Percentiles rank a stretch among this genome's conserved stretches.
phyloP scores from a whole-genome alignment of 495 filamentous ascomycete genomes.

The Tuber indicum region DNA sequence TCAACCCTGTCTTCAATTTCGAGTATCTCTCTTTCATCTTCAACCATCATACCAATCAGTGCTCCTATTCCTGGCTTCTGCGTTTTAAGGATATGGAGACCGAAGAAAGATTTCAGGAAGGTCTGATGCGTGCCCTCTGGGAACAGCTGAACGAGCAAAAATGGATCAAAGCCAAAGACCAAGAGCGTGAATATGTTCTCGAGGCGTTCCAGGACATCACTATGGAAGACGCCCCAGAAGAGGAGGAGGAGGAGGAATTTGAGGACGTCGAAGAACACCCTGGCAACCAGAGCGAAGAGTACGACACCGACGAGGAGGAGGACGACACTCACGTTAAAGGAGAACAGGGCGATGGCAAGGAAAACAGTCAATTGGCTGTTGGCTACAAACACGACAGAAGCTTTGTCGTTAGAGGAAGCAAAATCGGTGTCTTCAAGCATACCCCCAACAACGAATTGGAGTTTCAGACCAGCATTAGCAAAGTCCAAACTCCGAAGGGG shows the following conservation, averaged over 20 bases:
- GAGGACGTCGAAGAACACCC: constrained; percentile 61
- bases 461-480: constrained; percentile 96
- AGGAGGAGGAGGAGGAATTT: constrained; percentile 56
- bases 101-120: constrained; percentile 84
- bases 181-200: constrained; percentile 86
- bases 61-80: constrained; percentile 91
- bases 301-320: constrained; percentile 85
- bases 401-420: constrained; percentile 91
- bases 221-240: constrained; percentile 72
- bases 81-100: constrained; percentile 77
- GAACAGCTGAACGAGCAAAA: constrained; percentile 93
- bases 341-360: constrained; percentile 66
- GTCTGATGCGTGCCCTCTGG: constrained; percentile 91
- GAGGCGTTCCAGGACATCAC: constrained; percentile 93
- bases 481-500: constrained; percentile 82
- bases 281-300: constrained; percentile 65
- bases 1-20: constrained; percentile 98
- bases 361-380: constrained; percentile 94
- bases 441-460: constrained; percentile 85
- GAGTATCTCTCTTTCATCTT: constrained; percentile 98
- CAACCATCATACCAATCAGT: constrained; percentile 84
- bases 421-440: constrained; percentile 98
- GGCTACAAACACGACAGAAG: constrained; percentile 97
- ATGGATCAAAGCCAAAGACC: constrained; percentile 85
- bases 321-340: constrained; percentile 64